Evolutionary conservation across 75 land plant species (phyloP), one percentile per base, ranked within the genome.

Genomic region (Cryptomeria japonica): DNA sequence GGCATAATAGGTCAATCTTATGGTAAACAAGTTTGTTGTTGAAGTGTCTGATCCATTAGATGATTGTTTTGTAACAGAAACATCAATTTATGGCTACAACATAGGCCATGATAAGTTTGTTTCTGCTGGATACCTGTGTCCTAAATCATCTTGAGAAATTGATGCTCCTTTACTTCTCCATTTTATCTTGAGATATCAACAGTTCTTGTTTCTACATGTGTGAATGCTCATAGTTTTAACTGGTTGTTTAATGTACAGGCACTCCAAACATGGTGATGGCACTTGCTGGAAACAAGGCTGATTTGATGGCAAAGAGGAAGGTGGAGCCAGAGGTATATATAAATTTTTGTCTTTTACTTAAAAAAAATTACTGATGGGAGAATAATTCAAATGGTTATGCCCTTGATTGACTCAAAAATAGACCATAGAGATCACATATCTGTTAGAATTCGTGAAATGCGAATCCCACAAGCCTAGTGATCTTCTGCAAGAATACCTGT

Each of bases 201-300:
- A 39, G 38, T 18, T 36, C 36, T 78, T 78, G 41, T 38, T 78
- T 78, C 80, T 16, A 78, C 19, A 37, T 38, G 25, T 78, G 8
- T 37, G 25, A 37, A 78, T 78, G 25, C 5, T 28, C 8, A 37
- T 22, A 38, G 28, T 78, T 78, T 39, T 78, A 78, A 39, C 44
- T 22, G n/a, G 47, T 83, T n/a, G 14, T 22, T 46, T 47, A 41
- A 22, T 31, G 85, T 90, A 39, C 88, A 98, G 99, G 99, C 34
- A 98, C 93, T 88, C 88, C 97, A 70, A 96, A 91, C 79, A 93
- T 94, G 88, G 96, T 98, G 38, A 94, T 97, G 94, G 97, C 99
- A 82, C 95, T 98, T 87, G 99, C 99, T 86, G 99, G 99, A 80
- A 98, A 98, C 87, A 98, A 98, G 91, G 91, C 93, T 32, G 99